Evolutionary conservation across 208 protist genomes (phyloP).

Genomic region (Trypanosomatidae sp.): DNA sequence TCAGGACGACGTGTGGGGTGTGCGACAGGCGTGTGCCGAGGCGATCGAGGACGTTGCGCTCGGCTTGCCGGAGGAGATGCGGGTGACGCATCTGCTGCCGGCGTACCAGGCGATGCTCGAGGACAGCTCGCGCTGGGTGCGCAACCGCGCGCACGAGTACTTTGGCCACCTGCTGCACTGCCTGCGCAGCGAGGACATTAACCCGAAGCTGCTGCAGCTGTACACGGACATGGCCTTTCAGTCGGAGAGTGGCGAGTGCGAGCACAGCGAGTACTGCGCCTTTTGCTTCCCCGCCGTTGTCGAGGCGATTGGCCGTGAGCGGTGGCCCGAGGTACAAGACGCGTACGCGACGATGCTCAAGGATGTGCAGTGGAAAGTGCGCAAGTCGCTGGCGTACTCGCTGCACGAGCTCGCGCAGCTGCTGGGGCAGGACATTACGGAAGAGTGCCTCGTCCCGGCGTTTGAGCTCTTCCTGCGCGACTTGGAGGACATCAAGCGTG

Average conservation of each 20-base stretch:
- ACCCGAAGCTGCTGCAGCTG: slow-evolving; percentile 60
- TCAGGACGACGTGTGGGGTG: slow-evolving; percentile 93
- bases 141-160: slow-evolving; percentile 78
- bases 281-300: slow-evolving; percentile 92
- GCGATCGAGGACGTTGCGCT: slow-evolving; percentile 57
- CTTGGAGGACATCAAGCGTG: slow-evolving; percentile 94
- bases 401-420: slow-evolving; percentile 91
- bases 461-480: slow-evolving; percentile 92
- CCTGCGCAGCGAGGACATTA: slow-evolving; percentile 75
- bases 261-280: slow-evolving; percentile 88
- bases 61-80: slow-evolving; percentile 38
- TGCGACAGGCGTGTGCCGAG: slow-evolving; percentile 91
- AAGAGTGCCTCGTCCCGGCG: slow-evolving; percentile 67
- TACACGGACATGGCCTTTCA: slow-evolving; percentile 91
- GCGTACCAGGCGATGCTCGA: slow-evolving; percentile 59
- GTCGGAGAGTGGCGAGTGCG: slow-evolving; percentile 73
- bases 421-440: slow-evolving; percentile 80
- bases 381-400: slow-evolving; percentile 89
- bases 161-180: slow-evolving; percentile 88
- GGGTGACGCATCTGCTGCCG: slow-evolving; percentile 44
- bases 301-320: slow-evolving; percentile 58
- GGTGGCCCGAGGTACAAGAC: slow-evolving; percentile 84
- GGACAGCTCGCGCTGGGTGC: slow-evolving; percentile 90
- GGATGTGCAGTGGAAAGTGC: slow-evolving; percentile 94
- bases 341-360: slow-evolving; percentile 90